Percentiles rank a stretch among this genome's conserved stretches.
phyloP scores from a whole-genome alignment of 139 green algal species.

The Chlorella vulgaris region DNA sequence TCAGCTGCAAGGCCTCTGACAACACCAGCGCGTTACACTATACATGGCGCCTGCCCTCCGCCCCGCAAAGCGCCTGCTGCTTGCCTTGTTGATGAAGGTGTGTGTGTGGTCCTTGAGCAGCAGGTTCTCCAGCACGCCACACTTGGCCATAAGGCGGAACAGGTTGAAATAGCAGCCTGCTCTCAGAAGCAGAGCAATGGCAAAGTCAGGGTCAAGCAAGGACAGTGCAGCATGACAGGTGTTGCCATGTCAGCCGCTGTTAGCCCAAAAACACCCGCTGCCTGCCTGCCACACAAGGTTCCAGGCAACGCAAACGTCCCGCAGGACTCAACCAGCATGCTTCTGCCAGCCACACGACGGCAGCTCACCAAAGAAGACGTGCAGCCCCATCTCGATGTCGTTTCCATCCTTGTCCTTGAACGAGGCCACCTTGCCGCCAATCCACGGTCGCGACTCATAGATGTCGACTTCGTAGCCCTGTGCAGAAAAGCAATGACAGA shows the following conservation, averaged over 20 bases:
- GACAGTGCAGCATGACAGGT: no score
- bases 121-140: constrained; percentile 92
- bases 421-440: constrained; percentile 96
- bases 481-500: no score
- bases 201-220: no score
- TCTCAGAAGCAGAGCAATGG: background rate
- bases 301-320: no score
- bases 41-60: no score
- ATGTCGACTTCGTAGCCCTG: constrained; percentile 92
- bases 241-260: no score
- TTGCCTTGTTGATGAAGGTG: constrained; percentile 91
- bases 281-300: background rate
- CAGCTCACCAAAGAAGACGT: constrained; percentile 90
- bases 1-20: no score
- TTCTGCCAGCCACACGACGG: background rate
- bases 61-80: no score
- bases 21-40: no score
- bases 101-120: constrained; percentile 96
- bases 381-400: constrained; percentile 97
- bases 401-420: constrained; percentile 95
- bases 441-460: constrained; percentile 87
- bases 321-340: background rate
- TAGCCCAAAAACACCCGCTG: background rate
- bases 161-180: constrained; percentile 77
- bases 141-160: constrained; percentile 97